A percentile compares a stretch with the other conserved stretches of the same genome.
These are phyloP conservation scores for Arachnopeziza araneosa DNA, from an alignment of 2,329 filamentous ascomycete genomes.

Conservation along the genomic window DNA sequence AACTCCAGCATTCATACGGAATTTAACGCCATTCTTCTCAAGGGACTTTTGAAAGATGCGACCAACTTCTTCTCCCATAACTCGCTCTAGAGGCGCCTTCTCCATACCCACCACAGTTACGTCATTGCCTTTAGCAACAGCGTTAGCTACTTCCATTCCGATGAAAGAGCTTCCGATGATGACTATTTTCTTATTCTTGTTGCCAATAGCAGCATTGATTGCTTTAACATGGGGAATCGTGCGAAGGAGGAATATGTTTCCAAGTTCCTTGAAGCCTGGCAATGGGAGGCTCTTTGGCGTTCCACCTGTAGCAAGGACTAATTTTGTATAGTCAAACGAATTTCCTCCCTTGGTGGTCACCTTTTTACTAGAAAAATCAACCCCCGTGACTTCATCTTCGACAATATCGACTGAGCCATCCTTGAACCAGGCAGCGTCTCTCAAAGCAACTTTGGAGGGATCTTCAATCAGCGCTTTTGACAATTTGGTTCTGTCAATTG, in stretches of 20 bases:
- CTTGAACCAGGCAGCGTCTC: constrained; percentile 73
- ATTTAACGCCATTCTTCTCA: constrained; percentile 84
- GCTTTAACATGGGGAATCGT: constrained; percentile 69
- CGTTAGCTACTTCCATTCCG: constrained; percentile 93
- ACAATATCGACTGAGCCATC: constrained; percentile 52
- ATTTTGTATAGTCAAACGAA: constrained; percentile 73
- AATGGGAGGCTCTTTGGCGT: constrained; percentile 70
- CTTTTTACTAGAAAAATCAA: constrained; percentile 70
- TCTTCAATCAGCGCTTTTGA: constrained; percentile 90
- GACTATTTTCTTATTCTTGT: constrained; percentile 85
- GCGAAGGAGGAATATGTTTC: constrained; percentile 82
- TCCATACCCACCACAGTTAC: constrained; percentile 90
- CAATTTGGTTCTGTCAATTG: constrained; percentile 90
- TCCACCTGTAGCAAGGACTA: constrained; percentile 86
- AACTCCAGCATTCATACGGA: constrained; percentile 74
- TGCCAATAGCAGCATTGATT: constrained; percentile 74
- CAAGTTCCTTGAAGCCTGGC: constrained; percentile 77
- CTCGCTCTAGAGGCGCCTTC: constrained; percentile 68
- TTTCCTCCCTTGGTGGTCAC: constrained; percentile 71
- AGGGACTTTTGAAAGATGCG: constrained; percentile 71
- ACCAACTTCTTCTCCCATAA: constrained; percentile 79
- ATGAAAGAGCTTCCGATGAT: constrained; percentile 94
- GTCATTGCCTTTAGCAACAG: constrained; percentile 70
- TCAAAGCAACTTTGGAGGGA: constrained; percentile 68
- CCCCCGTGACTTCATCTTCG: constrained; percentile 58